A percentile compares a stretch with the other conserved stretches of the same genome.
phyloP scores from a whole-genome alignment of 495 filamentous ascomycete genomes.

The Neurospora sp. region DNA sequence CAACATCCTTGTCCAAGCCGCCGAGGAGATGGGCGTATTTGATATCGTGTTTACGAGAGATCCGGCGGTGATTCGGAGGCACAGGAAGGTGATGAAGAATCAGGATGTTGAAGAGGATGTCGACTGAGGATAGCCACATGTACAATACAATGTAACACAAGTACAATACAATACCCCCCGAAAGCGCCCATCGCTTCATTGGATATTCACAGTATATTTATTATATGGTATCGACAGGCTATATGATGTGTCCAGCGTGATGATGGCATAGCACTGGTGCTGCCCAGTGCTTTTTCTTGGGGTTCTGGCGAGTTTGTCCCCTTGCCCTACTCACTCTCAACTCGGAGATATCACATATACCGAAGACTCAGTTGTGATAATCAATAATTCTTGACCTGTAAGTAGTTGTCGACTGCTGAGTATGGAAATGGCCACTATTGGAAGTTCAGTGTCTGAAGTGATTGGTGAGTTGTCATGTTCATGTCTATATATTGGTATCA shows the following conservation, averaged over 20 bases:
- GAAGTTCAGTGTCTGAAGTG: not conserved
- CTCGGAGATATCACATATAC: not conserved
- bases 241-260: not conserved
- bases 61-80: constrained; percentile 9
- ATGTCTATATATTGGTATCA: not conserved
- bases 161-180: not conserved
- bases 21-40: constrained; percentile 46
- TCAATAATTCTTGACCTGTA: not conserved
- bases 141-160: not conserved
- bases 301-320: not conserved
- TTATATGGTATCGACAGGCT: not conserved
- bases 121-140: not conserved
- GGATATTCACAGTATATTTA: not conserved
- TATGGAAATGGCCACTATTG: not conserved
- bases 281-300: not conserved
- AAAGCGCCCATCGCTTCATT: not conserved
- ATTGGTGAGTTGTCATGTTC: not conserved
- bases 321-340: not conserved
- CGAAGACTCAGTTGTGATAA: not conserved
- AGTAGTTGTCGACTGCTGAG: not conserved
- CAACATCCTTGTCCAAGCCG: constrained; percentile 31
- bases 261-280: not conserved
- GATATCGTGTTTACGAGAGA: constrained; percentile 20
- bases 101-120: not conserved
- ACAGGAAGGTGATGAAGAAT: constrained; percentile 10